phyloP scores from a whole-genome alignment of 768 basidiomycete species.

The Tricholoma saponaceum region DNA sequence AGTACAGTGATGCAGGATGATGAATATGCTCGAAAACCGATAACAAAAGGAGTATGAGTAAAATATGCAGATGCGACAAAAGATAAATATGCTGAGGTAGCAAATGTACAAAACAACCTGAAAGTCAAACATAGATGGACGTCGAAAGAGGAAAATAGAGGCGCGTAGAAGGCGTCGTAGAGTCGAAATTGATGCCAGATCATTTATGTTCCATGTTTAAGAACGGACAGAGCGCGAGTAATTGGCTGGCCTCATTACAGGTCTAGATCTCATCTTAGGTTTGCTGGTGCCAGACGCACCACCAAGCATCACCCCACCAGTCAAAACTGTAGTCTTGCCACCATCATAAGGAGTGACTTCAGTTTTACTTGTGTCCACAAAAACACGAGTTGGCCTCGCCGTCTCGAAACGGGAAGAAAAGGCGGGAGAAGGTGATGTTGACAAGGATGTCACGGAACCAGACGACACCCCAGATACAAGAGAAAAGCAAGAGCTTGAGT shows the following conservation, averaged over 20 bases:
- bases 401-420: conserved; percentile 62
- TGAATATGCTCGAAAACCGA: not conserved
- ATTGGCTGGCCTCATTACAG: conserved; percentile 28
- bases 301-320: conserved; percentile 86
- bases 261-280: conserved; percentile 19
- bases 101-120: conserved; percentile 3
- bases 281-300: conserved; percentile 30
- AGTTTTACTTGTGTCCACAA: conserved; percentile 68
- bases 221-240: conserved; percentile 60
- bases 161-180: conserved; percentile 7
- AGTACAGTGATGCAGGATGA: not conserved
- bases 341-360: conserved; percentile 85
- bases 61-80: conserved; percentile 3
- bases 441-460: conserved; percentile 41
- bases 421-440: conserved; percentile 27
- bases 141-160: conserved; percentile 11
- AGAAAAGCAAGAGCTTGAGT: conserved; percentile 64
- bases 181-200: conserved; percentile 12
- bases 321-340: conserved; percentile 84
- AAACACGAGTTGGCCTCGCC: conserved; percentile 66
- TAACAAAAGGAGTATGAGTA: not conserved
- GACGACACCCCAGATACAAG: conserved; percentile 47
- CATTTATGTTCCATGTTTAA: conserved; percentile 22
- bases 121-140: conserved; percentile 13
- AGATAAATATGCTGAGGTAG: conserved; percentile 1